phyloP scores from a whole-genome alignment of 2,329 filamentous ascomycete genomes.

The Botrytis pseudocinerea region DNA sequence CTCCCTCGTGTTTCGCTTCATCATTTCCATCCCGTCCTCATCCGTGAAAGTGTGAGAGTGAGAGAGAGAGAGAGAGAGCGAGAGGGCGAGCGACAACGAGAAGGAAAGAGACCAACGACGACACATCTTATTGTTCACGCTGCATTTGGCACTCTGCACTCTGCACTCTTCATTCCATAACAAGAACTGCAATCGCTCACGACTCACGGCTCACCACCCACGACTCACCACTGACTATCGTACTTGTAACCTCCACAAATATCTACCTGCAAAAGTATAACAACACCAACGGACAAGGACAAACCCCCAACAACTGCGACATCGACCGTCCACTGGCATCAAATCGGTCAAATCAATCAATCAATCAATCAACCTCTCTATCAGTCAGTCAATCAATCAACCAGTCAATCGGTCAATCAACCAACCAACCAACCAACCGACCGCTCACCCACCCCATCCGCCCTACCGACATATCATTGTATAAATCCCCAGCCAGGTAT shows the following conservation, averaged over 20 bases:
- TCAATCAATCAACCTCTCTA: not conserved
- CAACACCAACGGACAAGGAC: not conserved
- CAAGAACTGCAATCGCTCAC: too few relatives aligned
- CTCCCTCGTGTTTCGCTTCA: slow-evolving; percentile 1
- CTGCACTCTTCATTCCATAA: not conserved
- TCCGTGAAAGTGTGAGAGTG: not conserved
- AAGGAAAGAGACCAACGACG: not conserved
- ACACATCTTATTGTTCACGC: not conserved
- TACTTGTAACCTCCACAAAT: not conserved
- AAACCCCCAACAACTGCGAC: not conserved
- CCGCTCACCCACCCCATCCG: not conserved
- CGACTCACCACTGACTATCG: too few relatives aligned
- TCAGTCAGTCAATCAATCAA: not conserved
- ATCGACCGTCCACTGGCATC: too few relatives aligned
- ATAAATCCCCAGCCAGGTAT: not conserved
- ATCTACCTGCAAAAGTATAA: not conserved
- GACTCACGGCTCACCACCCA: not conserved
- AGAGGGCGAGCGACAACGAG: not conserved
- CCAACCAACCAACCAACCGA: not conserved
- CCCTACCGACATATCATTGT: not conserved
- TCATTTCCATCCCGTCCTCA: slow-evolving; percentile 3
- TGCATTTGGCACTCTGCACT: not conserved
- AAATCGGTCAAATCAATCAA: not conserved
- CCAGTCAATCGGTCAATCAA: too few relatives aligned
- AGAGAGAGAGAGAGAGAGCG: not conserved